Conservation (phyloP, 306 rosid genomes). For the Begonia fuchsioides region DNA sequence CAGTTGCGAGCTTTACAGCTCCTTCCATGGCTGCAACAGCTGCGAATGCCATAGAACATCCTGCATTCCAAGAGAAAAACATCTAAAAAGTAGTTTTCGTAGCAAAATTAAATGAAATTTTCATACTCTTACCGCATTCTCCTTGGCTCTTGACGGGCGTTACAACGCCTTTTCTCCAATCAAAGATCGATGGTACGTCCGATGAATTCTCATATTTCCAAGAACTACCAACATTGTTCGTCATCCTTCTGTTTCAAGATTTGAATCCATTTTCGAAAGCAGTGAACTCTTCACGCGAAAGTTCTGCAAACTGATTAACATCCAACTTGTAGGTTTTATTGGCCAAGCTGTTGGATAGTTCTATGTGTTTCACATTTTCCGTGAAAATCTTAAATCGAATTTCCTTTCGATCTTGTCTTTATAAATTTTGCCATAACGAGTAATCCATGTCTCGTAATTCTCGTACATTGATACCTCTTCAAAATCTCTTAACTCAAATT, state of each 20-base stretch:
- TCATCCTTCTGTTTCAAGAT: not conserved
- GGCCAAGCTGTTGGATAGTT: conserved; percentile 15
- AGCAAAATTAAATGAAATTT: not conserved
- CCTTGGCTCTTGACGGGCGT: conserved; percentile 20
- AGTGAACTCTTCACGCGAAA: conserved; percentile 24
- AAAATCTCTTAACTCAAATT: not conserved
- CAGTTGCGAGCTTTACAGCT: conserved; percentile 22
- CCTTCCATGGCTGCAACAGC: conserved; percentile 36
- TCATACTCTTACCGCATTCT: conserved; percentile 13
- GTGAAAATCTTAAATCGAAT: conserved; percentile 10
- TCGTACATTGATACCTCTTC: not conserved
- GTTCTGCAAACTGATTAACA: conserved; percentile 22
- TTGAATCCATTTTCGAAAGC: conserved; percentile 19
- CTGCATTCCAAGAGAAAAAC: not conserved
- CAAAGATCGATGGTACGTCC: conserved; percentile 9
- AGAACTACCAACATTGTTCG: not conserved
- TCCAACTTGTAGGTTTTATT: conserved; percentile 21
- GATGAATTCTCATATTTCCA: conserved; percentile 9
- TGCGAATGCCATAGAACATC: conserved; percentile 48
- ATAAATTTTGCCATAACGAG: not conserved
- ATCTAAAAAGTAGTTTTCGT: not conserved
- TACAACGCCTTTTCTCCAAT: conserved; percentile 30
- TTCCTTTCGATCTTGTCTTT: not conserved
- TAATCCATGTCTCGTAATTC: not conserved
- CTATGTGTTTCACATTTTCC: conserved; percentile 19